Conservation (phyloP, 2,329 filamentous ascomycete species). For the Fulvia fulva region DNA sequence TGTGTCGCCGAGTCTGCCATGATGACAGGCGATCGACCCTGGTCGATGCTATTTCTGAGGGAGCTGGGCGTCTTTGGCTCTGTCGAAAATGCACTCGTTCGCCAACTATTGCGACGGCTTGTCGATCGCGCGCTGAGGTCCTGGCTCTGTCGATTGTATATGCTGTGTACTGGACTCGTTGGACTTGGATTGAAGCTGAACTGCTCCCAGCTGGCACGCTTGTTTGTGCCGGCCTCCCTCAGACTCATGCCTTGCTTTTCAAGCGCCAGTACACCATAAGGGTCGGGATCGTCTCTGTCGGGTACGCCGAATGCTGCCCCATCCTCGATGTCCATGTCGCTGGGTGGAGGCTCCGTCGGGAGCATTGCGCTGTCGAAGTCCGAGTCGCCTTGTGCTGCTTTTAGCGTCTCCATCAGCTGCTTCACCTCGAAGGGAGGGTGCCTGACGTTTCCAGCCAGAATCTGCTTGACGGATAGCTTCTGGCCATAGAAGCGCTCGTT, state of each 20-base stretch:
- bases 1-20: constrained; percentile 32
- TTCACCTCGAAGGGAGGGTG: constrained; percentile 54
- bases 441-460: constrained; percentile 57
- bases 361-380: constrained; percentile 69
- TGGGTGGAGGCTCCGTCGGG: constrained; percentile 67
- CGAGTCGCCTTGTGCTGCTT: constrained; percentile 76
- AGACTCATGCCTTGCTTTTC: constrained; percentile 88
- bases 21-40: constrained; percentile 11
- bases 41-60: constrained; percentile 29
- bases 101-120: constrained; percentile 64
- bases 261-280: constrained; percentile 85
- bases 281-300: constrained; percentile 77
- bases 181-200: constrained; percentile 79
- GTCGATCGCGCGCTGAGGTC: constrained; percentile 27
- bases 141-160: constrained; percentile 61
- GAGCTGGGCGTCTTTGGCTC: constrained; percentile 30
- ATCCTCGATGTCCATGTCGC: constrained; percentile 61
- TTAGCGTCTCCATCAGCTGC: constrained; percentile 75
- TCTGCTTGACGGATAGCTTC: constrained; percentile 58
- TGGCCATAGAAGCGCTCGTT: constrained; percentile 82
- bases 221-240: constrained; percentile 76
- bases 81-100: constrained; percentile 22
- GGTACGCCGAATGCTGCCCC: constrained; percentile 70
- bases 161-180: constrained; percentile 65
- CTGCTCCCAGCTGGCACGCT: constrained; percentile 69